Percentiles rank a stretch among this genome's conserved stretches.
phyloP scores from a whole-genome alignment of 2,329 filamentous ascomycete species.

The Aspergillus vadensis region DNA sequence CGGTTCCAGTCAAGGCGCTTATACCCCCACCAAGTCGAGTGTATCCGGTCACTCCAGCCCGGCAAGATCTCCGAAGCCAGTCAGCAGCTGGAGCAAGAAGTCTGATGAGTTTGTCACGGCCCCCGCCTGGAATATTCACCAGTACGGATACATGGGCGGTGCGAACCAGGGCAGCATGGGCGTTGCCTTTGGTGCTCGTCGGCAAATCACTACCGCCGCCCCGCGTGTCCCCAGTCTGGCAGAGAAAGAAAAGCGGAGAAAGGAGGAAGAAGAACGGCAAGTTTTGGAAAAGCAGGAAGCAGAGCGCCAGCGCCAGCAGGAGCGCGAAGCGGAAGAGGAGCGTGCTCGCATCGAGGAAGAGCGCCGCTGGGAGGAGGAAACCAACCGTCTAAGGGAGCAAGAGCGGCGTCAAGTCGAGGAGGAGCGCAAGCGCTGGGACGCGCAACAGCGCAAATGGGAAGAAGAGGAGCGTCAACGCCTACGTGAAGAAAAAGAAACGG shows the following conservation, averaged over 20 bases:
- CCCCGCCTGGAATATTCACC: slow-evolving; percentile 97
- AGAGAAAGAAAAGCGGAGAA: slow-evolving; percentile 75
- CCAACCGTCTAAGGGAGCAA: slow-evolving; percentile 53
- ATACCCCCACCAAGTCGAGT: slow-evolving; percentile 38
- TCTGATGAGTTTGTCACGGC: slow-evolving; percentile 76
- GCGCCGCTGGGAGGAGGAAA: slow-evolving; percentile 51
- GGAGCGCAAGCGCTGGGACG: slow-evolving; percentile 50
- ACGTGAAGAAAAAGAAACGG: slow-evolving; percentile 72
- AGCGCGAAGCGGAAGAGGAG: slow-evolving; percentile 55
- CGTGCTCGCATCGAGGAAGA: slow-evolving; percentile 49
- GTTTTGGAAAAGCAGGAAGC: slow-evolving; percentile 55
- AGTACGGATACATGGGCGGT: slow-evolving; percentile 98
- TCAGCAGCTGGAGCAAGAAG: slow-evolving; percentile 90
- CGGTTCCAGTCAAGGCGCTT: slow-evolving; percentile 57
- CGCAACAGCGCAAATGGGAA: slow-evolving; percentile 70
- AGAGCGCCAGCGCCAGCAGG: slow-evolving; percentile 50
- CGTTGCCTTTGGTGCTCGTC: slow-evolving; percentile 84
- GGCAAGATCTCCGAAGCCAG: slow-evolving; percentile 58
- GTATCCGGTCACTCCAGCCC: slow-evolving; percentile 64
- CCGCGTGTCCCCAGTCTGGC: slow-evolving; percentile 78
- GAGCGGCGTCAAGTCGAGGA: slow-evolving; percentile 48
- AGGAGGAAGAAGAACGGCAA: slow-evolving; percentile 59
- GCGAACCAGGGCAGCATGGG: slow-evolving; percentile 95
- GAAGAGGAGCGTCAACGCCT: slow-evolving; percentile 71
- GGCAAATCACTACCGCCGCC: slow-evolving; percentile 84